Conservation (phyloP, 371 early-diverging fungal species). For the Mortierella sp. region DNA sequence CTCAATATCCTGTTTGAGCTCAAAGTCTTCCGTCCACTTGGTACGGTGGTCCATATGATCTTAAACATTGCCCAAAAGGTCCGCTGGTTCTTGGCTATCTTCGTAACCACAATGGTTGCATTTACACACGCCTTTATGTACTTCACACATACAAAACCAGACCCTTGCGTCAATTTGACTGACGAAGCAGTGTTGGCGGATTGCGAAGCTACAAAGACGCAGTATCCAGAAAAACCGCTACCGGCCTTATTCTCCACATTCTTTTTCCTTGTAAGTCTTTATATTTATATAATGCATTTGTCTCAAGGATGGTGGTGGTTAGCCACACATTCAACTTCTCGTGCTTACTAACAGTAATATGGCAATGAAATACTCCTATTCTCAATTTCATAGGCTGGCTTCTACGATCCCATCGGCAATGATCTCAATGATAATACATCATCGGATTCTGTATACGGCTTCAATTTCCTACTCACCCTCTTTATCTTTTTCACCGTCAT, state of each 20-base stretch:
- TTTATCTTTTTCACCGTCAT: background rate
- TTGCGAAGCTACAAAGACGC: background rate
- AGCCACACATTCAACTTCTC: background rate
- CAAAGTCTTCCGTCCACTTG: slow-evolving; percentile 36
- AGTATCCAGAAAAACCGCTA: background rate
- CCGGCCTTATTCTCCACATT: background rate
- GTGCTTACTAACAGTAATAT: background rate
- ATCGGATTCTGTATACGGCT: background rate
- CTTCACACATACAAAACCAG: slow-evolving; percentile 22
- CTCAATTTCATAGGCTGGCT: background rate
- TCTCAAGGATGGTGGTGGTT: background rate
- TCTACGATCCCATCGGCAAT: background rate
- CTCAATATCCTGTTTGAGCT: slow-evolving; percentile 50
- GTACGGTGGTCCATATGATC: slow-evolving; percentile 46
- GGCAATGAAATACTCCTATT: background rate
- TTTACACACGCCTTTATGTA: slow-evolving; percentile 21
- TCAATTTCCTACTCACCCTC: background rate
- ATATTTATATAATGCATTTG: background rate
- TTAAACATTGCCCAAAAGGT: slow-evolving; percentile 32
- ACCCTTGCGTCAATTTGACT: background rate
- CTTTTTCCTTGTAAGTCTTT: slow-evolving; percentile 3
- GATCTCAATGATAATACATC: background rate
- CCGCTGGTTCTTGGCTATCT: slow-evolving; percentile 43
- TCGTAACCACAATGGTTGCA: slow-evolving; percentile 31
- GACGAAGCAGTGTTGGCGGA: background rate